phyloP scores from a whole-genome alignment of 1,284 basidiomycete species.

The Rhizoctonia solani region DNA sequence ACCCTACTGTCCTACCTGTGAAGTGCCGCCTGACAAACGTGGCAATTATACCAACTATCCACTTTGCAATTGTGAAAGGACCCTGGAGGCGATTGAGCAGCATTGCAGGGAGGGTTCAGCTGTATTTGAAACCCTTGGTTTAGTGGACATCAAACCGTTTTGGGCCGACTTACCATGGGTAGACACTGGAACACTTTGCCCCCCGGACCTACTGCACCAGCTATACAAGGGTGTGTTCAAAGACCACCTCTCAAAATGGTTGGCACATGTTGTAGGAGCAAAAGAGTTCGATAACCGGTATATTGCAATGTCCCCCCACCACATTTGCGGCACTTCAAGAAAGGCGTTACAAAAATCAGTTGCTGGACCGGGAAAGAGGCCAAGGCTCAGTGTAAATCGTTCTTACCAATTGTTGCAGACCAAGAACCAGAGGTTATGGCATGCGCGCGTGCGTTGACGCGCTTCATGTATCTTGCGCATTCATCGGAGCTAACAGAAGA shows the following conservation, averaged over 20 bases:
- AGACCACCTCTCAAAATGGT: constrained; percentile 41
- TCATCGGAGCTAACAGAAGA: constrained; percentile 42
- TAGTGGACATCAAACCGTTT: constrained; percentile 38
- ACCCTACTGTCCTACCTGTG: constrained; percentile 28
- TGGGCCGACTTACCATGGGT: constrained; percentile 41
- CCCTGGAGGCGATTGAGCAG: not conserved
- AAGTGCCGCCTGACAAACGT: not conserved
- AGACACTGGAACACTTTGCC: constrained; percentile 41
- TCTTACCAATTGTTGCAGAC: constrained; percentile 44
- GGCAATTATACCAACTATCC: not conserved
- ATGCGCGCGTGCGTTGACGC: constrained; percentile 43
- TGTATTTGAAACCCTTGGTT: not conserved
- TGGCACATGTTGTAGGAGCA: not conserved
- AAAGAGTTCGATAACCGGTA: constrained; percentile 30
- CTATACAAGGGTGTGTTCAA: constrained; percentile 45
- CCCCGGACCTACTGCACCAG: constrained; percentile 46
- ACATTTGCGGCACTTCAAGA: constrained; percentile 27
- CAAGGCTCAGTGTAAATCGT: constrained; percentile 46
- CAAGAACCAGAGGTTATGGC: constrained; percentile 22
- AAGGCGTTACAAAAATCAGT: constrained; percentile 40
- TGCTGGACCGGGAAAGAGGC: constrained; percentile 45
- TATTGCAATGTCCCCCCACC: constrained; percentile 26
- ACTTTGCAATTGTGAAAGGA: not conserved
- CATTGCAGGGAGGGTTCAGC: not conserved
- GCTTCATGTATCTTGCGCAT: constrained; percentile 45